These are phyloP conservation scores for Rhododendron simsii DNA, from an alignment of 148 eudicot species.

Conservation along the genomic window DNA sequence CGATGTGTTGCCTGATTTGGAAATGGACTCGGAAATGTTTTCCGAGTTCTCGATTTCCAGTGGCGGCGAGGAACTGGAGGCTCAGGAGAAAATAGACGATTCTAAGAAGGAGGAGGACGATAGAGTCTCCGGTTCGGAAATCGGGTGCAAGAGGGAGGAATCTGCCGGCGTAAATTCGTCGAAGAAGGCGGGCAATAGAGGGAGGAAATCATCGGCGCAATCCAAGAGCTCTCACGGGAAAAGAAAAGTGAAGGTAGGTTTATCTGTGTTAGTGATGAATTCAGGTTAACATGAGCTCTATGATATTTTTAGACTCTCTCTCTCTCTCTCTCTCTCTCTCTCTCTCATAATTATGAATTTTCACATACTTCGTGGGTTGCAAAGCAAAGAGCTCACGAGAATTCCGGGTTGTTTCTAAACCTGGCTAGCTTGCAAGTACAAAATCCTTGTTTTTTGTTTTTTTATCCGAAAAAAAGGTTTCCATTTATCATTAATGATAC, in stretches of 20 bases:
- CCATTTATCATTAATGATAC: too few species aligned
- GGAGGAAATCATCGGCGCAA: slow-evolving; percentile 27
- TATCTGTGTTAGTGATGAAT: not conserved
- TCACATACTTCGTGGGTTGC: slow-evolving; percentile 10
- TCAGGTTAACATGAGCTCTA: not conserved
- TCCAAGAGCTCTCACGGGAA: slow-evolving; percentile 36
- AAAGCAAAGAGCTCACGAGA: slow-evolving; percentile 11
- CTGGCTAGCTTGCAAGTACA: not conserved
- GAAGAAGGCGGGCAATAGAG: slow-evolving; percentile 23
- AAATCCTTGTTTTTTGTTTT: not conserved
- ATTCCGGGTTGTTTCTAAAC: not conserved
- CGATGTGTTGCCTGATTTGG: slow-evolving; percentile 37
- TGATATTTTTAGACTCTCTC: not conserved
- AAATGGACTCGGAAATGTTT: slow-evolving; percentile 46
- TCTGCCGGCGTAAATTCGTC: not conserved
- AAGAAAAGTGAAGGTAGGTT: slow-evolving; percentile 45
- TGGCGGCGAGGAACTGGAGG: slow-evolving; percentile 35
- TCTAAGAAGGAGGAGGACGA: slow-evolving; percentile 21
- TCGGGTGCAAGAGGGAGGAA: slow-evolving; percentile 24
- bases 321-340: slow-evolving; percentile 5
- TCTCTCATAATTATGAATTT: slow-evolving; percentile 13
- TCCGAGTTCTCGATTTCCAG: slow-evolving; percentile 36
- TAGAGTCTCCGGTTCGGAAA: slow-evolving; percentile 16
- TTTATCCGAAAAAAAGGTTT: too few species aligned
- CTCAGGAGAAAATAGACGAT: slow-evolving; percentile 8